Evolutionary conservation across 352 stramenopile genomes (phyloP).

Genomic region (Pythium chondricola): DNA sequence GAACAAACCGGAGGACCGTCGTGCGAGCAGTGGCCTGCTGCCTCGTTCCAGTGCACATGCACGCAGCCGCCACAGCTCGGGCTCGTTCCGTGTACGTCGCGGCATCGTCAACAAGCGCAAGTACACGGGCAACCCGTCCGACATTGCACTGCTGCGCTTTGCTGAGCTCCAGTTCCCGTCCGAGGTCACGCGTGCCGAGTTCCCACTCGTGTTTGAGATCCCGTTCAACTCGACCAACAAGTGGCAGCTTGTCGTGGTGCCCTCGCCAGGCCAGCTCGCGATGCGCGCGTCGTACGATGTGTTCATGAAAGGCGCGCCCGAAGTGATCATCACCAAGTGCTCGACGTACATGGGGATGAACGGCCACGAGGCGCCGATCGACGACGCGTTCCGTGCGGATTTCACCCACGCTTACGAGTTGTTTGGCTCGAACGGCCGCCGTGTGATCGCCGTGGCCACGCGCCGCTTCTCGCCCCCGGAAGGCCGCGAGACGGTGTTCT

Average conservation of each 20-base stretch:
- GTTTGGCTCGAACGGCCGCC: constrained; percentile 35
- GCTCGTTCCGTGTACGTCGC: constrained; percentile 16
- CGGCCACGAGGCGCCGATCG: constrained; percentile 36
- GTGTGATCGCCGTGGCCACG: constrained; percentile 39
- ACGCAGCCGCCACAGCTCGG: constrained; percentile 6
- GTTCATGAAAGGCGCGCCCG: constrained; percentile 93
- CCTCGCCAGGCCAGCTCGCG: constrained; percentile 12
- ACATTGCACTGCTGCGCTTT: constrained; percentile 44
- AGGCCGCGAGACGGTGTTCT: constrained; percentile 13
- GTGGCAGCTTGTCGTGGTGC: constrained; percentile 49
- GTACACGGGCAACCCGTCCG: constrained; percentile 45
- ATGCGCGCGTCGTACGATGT: constrained; percentile 26
- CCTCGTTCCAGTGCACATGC: not conserved
- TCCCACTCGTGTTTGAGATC: constrained; percentile 44
- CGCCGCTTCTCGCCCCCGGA: constrained; percentile 19
- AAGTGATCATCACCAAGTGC: constrained; percentile 88
- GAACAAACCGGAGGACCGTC: not conserved
- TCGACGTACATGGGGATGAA: constrained; percentile 51
- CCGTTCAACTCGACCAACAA: constrained; percentile 72
- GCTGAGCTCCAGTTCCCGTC: constrained; percentile 33
- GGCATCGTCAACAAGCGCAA: constrained; percentile 24
- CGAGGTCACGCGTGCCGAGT: constrained; percentile 28
- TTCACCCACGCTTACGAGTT: constrained; percentile 46
- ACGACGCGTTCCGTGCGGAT: constrained; percentile 26
- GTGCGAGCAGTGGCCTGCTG: not conserved